A percentile compares a stretch with the other conserved stretches of the same genome.
Evolutionary conservation across 1,139 yeast species (phyloP).

Genomic region (Blastobotrys raffinosifermentans): DNA sequence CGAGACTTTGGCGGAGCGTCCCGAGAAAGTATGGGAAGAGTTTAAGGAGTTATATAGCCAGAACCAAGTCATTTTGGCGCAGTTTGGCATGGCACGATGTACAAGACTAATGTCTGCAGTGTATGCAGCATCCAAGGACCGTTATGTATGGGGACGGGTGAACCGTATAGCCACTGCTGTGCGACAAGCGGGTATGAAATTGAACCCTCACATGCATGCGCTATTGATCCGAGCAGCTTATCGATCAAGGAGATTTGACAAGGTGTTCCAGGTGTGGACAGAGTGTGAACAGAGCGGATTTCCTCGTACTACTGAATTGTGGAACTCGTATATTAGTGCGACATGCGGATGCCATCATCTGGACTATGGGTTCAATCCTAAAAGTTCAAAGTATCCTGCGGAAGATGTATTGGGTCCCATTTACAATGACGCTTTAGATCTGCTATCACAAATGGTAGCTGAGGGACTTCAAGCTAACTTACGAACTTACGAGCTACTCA

Average conservation of each 20-base stretch:
- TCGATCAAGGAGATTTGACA: conserved; percentile 19
- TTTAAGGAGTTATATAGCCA: conserved; percentile 11
- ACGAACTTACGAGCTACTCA: conserved; percentile 29
- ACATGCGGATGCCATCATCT: conserved; percentile 30
- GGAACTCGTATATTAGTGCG: conserved; percentile 34
- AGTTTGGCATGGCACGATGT: conserved; percentile 7
- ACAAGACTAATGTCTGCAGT: conserved; percentile 6
- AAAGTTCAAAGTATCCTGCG: background rate
- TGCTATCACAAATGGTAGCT: conserved; percentile 26
- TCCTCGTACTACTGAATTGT: conserved; percentile 24
- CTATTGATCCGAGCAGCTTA: conserved; percentile 27
- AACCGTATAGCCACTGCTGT: conserved; percentile 15
- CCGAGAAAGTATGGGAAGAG: conserved; percentile 9
- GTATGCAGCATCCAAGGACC: background rate
- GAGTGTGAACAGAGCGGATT: conserved; percentile 14
- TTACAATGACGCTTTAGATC: conserved; percentile 22
- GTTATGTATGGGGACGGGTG: conserved; percentile 2
- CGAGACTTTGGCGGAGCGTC: conserved; percentile 5
- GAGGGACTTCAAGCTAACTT: conserved; percentile 27
- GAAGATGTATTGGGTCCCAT: conserved; percentile 13
- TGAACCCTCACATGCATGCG: conserved; percentile 25
- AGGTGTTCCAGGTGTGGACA: conserved; percentile 27
- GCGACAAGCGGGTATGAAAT: conserved; percentile 17
- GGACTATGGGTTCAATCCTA: conserved; percentile 23
- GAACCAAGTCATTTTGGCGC: conserved; percentile 8